Base-by-base conservation (phyloP, 169 alveolate genomes). In the Plasmodium coatneyi region DNA sequence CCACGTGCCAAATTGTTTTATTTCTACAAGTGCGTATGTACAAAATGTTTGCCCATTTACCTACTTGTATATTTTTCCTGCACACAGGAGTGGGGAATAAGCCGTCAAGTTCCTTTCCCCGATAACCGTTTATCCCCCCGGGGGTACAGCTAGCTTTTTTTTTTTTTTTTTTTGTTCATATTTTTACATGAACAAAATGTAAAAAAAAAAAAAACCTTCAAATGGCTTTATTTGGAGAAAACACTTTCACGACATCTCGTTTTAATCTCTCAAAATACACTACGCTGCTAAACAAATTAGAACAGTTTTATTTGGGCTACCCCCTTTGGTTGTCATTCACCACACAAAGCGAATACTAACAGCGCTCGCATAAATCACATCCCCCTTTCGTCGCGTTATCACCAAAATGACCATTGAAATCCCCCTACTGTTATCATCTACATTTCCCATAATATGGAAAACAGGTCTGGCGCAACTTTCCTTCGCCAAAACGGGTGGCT, bases 401-500 rank as follows among this genome's bases (percentile, higher is more conserved):
- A n/a, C 5, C 19, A 84, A 84, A 25, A 90, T 90, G 95, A 54
- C 92, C 36, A 80, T 90, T 28, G 95, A 90, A 28, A 90, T 90
- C 32, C 95, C 95, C 25, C 56, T 90, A 6, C 19, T 90, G 22
- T 43, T 90, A 49, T 90, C 95, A 71, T 70, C 92, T 32, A 71
- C 95, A 71, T 41, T 90, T 81, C 95, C 95, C 19, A n/a, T 81
- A 80, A 34, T 90, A 46, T 90, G 95, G 95, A 90, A 90, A 80
- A 14, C 95, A 14, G 95, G 95, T 3, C 7, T 90, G 9, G 84
- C 95, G 28, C 95, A 90, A 66, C 95, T 90, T 90, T 90, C 95
- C 10, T 90, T 90, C 54, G 95, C 95, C 19, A 90, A 90, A 90
- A 71, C 95, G 28, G 95, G 95, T 12, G 95, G 95, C n/a, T 80